Conservation (phyloP, 805 yeast genomes). For the Ogataea philodendri region DNA sequence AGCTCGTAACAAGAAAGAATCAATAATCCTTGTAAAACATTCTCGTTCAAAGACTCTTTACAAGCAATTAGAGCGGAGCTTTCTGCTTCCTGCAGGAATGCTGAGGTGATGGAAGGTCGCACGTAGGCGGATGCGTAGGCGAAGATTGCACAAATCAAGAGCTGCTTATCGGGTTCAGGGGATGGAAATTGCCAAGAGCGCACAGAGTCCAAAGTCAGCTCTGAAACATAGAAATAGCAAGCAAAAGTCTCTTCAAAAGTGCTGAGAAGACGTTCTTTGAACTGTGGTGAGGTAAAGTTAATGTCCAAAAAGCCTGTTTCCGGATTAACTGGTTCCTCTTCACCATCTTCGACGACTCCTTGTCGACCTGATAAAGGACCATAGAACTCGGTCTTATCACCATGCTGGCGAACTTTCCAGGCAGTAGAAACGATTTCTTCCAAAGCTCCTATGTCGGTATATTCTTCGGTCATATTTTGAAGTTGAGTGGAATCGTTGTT, state of each 20-base stretch:
- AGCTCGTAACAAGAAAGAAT: conserved; percentile 33
- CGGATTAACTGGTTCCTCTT: conserved; percentile 18
- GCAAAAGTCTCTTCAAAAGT: conserved; percentile 29
- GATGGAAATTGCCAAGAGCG: conserved; percentile 30
- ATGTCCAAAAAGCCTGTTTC: conserved; percentile 13
- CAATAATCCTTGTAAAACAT: conserved; percentile 29
- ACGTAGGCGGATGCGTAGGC: conserved; percentile 31
- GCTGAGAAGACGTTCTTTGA: conserved; percentile 13
- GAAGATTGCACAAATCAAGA: conserved; percentile 30
- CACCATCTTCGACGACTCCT: conserved; percentile 22
- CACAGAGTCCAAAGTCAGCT: conserved; percentile 23
- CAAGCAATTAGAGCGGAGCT: conserved; percentile 26
- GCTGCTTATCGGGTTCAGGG: conserved; percentile 28
- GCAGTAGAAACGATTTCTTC: conserved; percentile 35
- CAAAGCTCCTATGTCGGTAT: conserved; percentile 30
- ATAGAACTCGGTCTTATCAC: conserved; percentile 33
- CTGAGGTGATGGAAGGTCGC: conserved; percentile 18
- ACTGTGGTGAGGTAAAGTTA: conserved; percentile 7
- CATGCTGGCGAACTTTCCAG: conserved; percentile 33
- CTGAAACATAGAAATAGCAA: conserved; percentile 27
- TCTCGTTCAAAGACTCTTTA: conserved; percentile 22
- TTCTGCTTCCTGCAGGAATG: conserved; percentile 24
- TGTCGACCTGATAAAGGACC: conserved; percentile 38
- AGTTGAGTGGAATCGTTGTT: conserved; percentile 10
- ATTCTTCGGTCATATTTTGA: conserved; percentile 2